Conservation (phyloP, 768 basidiomycete species). For the Lactarius quietus region DNA sequence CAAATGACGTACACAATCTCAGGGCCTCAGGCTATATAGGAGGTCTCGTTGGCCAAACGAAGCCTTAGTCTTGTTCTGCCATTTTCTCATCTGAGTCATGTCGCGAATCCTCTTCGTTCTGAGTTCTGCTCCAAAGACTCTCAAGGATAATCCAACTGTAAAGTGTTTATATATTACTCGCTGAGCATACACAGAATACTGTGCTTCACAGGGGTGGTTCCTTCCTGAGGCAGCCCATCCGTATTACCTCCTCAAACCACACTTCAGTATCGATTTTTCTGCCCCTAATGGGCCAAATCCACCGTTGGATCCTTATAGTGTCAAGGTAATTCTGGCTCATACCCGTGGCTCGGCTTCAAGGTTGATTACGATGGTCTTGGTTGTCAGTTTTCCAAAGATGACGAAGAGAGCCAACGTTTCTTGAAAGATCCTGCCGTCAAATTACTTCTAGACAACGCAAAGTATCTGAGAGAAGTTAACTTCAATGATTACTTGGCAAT, state of each 20-base stretch:
- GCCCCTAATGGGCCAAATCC: constrained; percentile 56
- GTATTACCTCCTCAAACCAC: constrained; percentile 36
- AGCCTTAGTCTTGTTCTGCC: neutral
- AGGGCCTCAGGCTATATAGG: no score
- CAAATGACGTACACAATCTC: no score
- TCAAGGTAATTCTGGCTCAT: constrained; percentile 39
- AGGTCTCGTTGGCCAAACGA: no score
- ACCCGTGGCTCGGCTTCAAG: no score
- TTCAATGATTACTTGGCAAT: constrained; percentile 63
- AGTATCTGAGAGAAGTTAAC: constrained; percentile 58
- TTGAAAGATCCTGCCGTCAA: constrained; percentile 50
- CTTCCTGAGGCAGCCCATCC: constrained; percentile 54
- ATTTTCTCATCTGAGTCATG: constrained; percentile 5
- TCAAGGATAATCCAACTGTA: constrained; percentile 51
- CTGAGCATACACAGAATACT: constrained; percentile 2
- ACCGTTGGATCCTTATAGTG: constrained; percentile 57
- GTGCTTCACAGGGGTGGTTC: constrained; percentile 65
- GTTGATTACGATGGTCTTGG: neutral
- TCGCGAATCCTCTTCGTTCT: constrained; percentile 63
- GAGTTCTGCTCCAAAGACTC: constrained; percentile 59
- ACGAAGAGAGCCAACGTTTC: constrained; percentile 50
- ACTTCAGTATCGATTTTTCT: constrained; percentile 44
- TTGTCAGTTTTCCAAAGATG: constrained; percentile 50
- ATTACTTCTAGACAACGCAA: constrained; percentile 50
- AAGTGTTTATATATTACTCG: neutral